Conservation (phyloP, 2,329 filamentous ascomycete species). For the Xylaria sp. region DNA sequence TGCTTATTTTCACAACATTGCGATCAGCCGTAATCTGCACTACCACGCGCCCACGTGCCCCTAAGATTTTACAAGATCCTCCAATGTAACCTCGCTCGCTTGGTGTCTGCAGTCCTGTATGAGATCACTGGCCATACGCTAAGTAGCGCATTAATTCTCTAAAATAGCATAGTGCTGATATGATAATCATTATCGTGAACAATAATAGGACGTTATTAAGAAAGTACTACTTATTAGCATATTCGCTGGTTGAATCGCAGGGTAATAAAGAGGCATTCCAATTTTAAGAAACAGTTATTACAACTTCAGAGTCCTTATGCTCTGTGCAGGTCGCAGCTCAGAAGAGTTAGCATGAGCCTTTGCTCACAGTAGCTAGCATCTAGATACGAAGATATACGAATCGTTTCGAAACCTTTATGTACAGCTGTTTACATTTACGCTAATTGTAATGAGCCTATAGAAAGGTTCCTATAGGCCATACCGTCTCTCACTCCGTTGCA, state of each 20-base stretch:
- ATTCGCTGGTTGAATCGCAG: no score
- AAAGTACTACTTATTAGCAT: background rate
- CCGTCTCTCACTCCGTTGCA: background rate
- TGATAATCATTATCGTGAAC: background rate
- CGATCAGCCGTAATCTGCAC: constrained; percentile 18
- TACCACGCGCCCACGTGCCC: constrained; percentile 31
- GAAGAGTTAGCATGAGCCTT: background rate
- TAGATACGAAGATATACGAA: constrained; percentile 9
- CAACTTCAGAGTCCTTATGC: background rate
- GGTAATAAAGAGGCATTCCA: background rate
- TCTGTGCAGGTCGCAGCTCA: background rate
- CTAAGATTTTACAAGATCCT: constrained; percentile 19
- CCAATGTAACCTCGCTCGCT: constrained; percentile 16
- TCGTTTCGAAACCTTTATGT: background rate
- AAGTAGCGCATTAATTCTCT: constrained; percentile 1
- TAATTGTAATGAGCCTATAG: background rate
- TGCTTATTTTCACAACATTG: constrained; percentile 4
- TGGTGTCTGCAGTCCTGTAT: constrained; percentile 1
- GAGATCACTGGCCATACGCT: background rate
- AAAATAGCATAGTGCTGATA: background rate
- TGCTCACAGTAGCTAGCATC: background rate
- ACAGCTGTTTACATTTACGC: background rate
- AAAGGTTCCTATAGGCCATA: background rate
- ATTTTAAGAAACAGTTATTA: background rate
- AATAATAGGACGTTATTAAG: background rate